Conservation (phyloP, 805 yeast genomes). For the Tetrapisispora arboricola region DNA sequence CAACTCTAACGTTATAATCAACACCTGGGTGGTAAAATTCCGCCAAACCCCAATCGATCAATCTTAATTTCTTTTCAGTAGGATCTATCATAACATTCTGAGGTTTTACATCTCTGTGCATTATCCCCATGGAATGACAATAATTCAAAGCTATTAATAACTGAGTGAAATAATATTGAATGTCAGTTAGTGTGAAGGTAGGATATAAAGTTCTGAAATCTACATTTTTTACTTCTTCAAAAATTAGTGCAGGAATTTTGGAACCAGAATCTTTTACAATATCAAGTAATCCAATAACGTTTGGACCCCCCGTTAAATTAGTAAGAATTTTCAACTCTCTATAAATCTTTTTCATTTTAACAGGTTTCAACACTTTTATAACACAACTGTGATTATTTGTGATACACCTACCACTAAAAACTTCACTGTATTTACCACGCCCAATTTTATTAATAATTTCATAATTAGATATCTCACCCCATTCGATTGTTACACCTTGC, state of each 20-base stretch:
- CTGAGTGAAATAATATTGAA: conserved; percentile 75
- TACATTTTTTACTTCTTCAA: conserved; percentile 73
- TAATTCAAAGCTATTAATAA: conserved; percentile 74
- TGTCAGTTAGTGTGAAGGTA: conserved; percentile 60
- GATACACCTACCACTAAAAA: conserved; percentile 72
- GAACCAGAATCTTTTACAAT: conserved; percentile 80
- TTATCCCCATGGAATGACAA: conserved; percentile 88
- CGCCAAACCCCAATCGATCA: conserved; percentile 93
- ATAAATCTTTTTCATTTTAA: conserved; percentile 83
- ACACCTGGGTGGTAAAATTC: conserved; percentile 87
- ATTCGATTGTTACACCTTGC: conserved; percentile 49
- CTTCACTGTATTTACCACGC: conserved; percentile 90
- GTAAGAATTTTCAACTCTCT: conserved; percentile 82
- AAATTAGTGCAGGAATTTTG: conserved; percentile 81
- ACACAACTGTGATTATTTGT: conserved; percentile 57
- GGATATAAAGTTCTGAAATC: conserved; percentile 86
- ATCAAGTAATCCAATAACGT: conserved; percentile 64
- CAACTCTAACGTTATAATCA: conserved; percentile 85
- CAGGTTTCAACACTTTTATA: conserved; percentile 87
- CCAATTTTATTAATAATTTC: conserved; percentile 81
- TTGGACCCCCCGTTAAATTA: conserved; percentile 76
- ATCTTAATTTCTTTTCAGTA: conserved; percentile 44
- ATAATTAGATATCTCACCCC: conserved; percentile 81
- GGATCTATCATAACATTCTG: conserved; percentile 93
- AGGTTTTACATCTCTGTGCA: conserved; percentile 91